Evolutionary conservation across 78 protist genomes (phyloP).

Genomic region (Dictyostelium purpureum): DNA sequence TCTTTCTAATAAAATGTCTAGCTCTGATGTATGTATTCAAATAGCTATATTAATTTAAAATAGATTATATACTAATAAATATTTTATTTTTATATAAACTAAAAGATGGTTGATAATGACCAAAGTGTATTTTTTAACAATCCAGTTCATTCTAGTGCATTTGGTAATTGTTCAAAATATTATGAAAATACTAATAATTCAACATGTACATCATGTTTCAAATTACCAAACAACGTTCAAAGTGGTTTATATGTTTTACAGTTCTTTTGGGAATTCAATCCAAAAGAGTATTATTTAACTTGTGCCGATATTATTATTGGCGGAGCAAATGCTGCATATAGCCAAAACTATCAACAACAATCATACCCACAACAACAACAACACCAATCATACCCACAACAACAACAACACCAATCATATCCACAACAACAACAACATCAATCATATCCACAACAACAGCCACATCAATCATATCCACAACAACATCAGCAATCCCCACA

Average conservation of each 20-base stretch:
- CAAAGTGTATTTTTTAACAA: slow-evolving; percentile 41
- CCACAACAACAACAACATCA: not conserved
- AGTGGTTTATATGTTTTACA: slow-evolving; percentile 46
- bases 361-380: not conserved
- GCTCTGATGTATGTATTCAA: not conserved
- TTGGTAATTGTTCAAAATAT: slow-evolving; percentile 69
- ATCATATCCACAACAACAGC: not conserved
- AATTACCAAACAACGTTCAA: slow-evolving; percentile 13
- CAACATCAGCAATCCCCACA: not conserved
- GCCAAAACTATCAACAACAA: not conserved
- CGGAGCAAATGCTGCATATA: not conserved
- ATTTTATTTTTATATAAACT: not conserved
- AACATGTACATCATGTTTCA: slow-evolving; percentile 54
- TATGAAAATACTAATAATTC: slow-evolving; percentile 52
- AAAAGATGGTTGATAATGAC: not conserved
- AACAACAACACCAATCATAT: not conserved
- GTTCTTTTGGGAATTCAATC: slow-evolving; percentile 77
- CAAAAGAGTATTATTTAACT: slow-evolving; percentile 63
- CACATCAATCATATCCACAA: no score
- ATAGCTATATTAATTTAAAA: not conserved
- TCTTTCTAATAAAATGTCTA: slow-evolving; percentile 11
- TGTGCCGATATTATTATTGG: slow-evolving; percentile 54
- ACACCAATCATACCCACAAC: not conserved
- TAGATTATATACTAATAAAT: not conserved
- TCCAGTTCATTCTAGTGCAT: slow-evolving; percentile 32